Evolutionary conservation across 805 yeast genomes (phyloP).

Genomic region (Wickerhamomyces ciferrii): DNA sequence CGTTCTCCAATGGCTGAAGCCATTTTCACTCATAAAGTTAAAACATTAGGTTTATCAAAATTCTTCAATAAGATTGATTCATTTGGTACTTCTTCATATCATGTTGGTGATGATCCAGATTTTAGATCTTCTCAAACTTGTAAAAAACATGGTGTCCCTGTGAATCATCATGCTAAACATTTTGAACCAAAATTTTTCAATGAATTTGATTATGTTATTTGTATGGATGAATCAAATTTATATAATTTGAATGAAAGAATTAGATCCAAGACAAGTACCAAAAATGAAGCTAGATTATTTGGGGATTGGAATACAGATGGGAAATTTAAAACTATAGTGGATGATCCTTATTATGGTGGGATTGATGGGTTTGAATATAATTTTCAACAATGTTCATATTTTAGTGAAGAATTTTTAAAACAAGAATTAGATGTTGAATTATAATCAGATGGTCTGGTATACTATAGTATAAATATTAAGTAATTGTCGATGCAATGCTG

Average conservation of each 20-base stretch:
- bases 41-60: conserved; percentile 36
- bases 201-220: conserved; percentile 62
- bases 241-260: conserved; percentile 39
- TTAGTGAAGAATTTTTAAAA: conserved; percentile 64
- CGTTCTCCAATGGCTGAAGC: conserved; percentile 99
- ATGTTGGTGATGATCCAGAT: conserved; percentile 81
- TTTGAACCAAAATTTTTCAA: conserved; percentile 44
- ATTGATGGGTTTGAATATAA: conserved; percentile 74
- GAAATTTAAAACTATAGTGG: conserved; percentile 52
- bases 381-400: conserved; percentile 69
- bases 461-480: no score
- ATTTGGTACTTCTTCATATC: conserved; percentile 85
- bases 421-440: conserved; percentile 29
- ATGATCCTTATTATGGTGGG: conserved; percentile 94
- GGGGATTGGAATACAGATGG: conserved; percentile 72
- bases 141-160: conserved; percentile 64
- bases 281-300: conserved; percentile 54
- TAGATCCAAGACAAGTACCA: conserved; percentile 42
- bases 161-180: conserved; percentile 72
- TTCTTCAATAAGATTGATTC: conserved; percentile 66
- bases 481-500: no score
- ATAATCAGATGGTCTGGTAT: no score
- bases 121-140: conserved; percentile 66
- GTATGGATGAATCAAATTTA: conserved; percentile 64
- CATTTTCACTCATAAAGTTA: conserved; percentile 64